Base-by-base conservation (phyloP, 2,329 filamentous ascomycete genomes). In the Aspergillus awamori region DNA sequence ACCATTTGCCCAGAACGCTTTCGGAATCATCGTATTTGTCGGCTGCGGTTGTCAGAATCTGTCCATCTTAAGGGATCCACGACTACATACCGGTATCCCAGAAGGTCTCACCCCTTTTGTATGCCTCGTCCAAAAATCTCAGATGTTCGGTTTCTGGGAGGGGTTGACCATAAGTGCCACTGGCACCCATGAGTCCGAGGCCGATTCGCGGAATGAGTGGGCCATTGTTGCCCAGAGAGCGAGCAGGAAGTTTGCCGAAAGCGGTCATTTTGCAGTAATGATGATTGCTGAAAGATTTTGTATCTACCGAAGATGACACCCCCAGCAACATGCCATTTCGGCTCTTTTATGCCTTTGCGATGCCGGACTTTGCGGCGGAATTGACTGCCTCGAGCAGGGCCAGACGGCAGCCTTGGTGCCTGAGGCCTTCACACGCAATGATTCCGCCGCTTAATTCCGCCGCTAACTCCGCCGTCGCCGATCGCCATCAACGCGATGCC, bases 1-100 rank as follows among this genome's bases (percentile, higher is more conserved):
- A 81, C 80, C 82, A 85, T 65, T 77, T 77, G 0, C 81, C 81
- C 3, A 85, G 39, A 0, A 84, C 65, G 4, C 80, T 77, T 66
- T 85, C 83, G 57, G 69, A 79, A 55, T 82, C 79, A 7, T 72
- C 77, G 55, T 85, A 84, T 8, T 79, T 65, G 38, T 74, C 67
- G 47, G 70, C 69, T 65, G 53, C 8, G 5, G 2, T n/a, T 2
- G 10, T 45, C 2, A 38, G 60, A 20, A 52, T n/a, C 8, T 28
- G 22, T 11, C 6, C 17, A 24, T 2, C 11, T 36, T 36, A 6
- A n/a, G 38, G 20, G 13, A 8, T 24, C 3, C 3, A 11, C 0
- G n/a, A 49, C 58, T 45, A 28, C 70, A 54, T 68, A 59, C 76
- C 70, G 8, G 74, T 77, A 59, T 82, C 80, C 80, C 80, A 82